Base-by-base conservation (phyloP, 768 basidiomycete species). In the Leccinum longicurvipes region DNA sequence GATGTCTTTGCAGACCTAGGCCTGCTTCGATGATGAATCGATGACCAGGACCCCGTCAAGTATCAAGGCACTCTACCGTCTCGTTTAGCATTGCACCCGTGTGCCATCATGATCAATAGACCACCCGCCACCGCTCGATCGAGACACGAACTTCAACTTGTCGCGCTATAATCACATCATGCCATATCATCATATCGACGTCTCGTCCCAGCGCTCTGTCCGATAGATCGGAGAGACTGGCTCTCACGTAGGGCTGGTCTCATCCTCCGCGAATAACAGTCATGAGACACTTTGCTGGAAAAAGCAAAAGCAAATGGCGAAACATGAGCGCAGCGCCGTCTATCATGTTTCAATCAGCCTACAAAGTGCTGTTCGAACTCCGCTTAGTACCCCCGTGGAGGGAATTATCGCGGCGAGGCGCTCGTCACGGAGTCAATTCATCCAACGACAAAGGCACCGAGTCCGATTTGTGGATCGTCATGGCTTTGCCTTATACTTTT, bases 401-500 rank as follows among this genome's bases (percentile, higher is more conserved):
- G 10, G 32, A 32, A 15, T 15, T 34, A 17, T 46, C 23, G 14
- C 45, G 14, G 7, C 21, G 15, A 10, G 25, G 15, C 32, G 17
- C 46, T 21, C 28, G 21, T 8, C 28, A 17, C 41, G 51, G 42
- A 17, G 45, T 4, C 27, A 44, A 24, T 31, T 29, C 46, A 28
- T 47, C 8, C 24, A 9, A 46, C 4, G 24, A 46, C 24, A 27
- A 25, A 46, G 15, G 19, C 45, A 46, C 45, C 24, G 25, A 27
- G 12, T 39, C n/a, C n/a, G 31, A 32, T n/a, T n/a, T n/a, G n/a
- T 15, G 31, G 31, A 14, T 9, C 36, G 9, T 39, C 36, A 39
- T 19, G 53, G 11, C 32, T 60, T 63, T 44, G 25, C 19, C 28
- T 27, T 48, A 24, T 11, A 25, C 39, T 57, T 62, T 41, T 27